These are phyloP conservation scores for Calonectria montana DNA, from an alignment of 2,329 filamentous ascomycete genomes.

Conservation along the genomic window DNA sequence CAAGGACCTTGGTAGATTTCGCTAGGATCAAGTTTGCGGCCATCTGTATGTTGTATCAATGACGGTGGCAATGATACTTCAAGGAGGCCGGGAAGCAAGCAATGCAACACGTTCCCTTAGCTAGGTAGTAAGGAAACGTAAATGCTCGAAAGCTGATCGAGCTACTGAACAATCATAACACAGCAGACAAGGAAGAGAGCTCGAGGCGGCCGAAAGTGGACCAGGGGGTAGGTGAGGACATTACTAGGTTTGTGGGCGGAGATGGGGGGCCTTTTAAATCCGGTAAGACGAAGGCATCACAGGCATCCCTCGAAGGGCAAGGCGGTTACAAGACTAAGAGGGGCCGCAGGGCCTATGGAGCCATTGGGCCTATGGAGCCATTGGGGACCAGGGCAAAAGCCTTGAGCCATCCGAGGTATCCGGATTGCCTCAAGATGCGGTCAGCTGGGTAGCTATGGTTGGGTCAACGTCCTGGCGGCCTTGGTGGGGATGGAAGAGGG, in stretches of 20 bases:
- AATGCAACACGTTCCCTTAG: neutral
- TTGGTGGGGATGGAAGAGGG: slow-evolving; percentile 7
- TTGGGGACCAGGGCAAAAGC: neutral
- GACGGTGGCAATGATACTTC: neutral
- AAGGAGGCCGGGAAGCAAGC: neutral
- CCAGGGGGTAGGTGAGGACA: neutral
- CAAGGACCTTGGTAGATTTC: slow-evolving; percentile 1
- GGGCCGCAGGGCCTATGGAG: neutral
- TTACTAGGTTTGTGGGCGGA: neutral
- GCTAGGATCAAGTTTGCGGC: neutral
- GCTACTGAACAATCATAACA: neutral
- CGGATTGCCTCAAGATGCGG: slow-evolving; percentile 42
- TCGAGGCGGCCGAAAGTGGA: neutral
- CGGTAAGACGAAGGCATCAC: slow-evolving; percentile 8
- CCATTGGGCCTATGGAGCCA: slow-evolving; percentile 3
- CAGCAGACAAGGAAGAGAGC: neutral
- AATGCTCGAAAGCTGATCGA: neutral
- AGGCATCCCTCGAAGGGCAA: neutral
- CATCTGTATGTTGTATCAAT: neutral
- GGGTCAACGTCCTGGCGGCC: neutral
- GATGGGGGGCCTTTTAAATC: slow-evolving; percentile 8
- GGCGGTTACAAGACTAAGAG: neutral
- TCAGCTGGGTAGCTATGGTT: slow-evolving; percentile 8
- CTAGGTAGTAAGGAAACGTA: neutral
- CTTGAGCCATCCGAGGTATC: slow-evolving; percentile 38